Percentiles rank a stretch among this genome's conserved stretches.
These are phyloP conservation scores for Globisporangium acanthophoron DNA, from an alignment of 352 stramenopile species.

Conservation along the genomic window DNA sequence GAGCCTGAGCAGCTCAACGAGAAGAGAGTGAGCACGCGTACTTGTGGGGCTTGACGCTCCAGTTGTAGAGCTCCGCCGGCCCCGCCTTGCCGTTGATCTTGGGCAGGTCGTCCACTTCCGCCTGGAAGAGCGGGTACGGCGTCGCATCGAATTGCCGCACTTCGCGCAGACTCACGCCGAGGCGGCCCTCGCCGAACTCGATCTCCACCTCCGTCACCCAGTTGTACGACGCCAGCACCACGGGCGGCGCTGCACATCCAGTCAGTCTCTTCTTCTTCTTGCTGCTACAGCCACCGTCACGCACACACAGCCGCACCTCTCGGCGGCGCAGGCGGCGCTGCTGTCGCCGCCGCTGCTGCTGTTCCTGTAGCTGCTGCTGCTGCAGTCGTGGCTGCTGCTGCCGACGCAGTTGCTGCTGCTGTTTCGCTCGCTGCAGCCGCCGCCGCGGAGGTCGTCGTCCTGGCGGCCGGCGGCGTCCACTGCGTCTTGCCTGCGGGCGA, in stretches of 20 bases:
- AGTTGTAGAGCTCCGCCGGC: slow-evolving; percentile 84
- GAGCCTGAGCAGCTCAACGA: too few species aligned
- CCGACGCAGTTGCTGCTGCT: neutral
- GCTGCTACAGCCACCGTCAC: too few species aligned
- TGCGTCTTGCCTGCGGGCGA: slow-evolving; percentile 77
- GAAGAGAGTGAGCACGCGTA: slow-evolving; percentile 12
- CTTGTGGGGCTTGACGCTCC: slow-evolving; percentile 82
- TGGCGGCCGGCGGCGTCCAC: slow-evolving; percentile 54
- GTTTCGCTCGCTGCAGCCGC: too few species aligned
- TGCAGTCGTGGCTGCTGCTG: too few species aligned
- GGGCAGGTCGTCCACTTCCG: slow-evolving; percentile 83
- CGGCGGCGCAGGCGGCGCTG: neutral
- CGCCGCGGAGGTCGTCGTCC: neutral
- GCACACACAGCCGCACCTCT: neutral
- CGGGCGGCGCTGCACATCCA: neutral
- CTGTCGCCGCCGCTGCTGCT: neutral
- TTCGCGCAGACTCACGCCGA: slow-evolving; percentile 79
- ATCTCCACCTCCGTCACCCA: slow-evolving; percentile 84
- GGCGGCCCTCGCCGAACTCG: slow-evolving; percentile 71
- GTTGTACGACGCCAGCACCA: slow-evolving; percentile 56
- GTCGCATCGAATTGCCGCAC: slow-evolving; percentile 73
- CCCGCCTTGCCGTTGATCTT: slow-evolving; percentile 85
- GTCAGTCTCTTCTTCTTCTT: neutral
- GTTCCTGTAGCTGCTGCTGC: too few species aligned
- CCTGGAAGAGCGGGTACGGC: slow-evolving; percentile 81